A percentile compares a stretch with the other conserved stretches of the same genome.
Conservation (phyloP, 805 yeast species). For the Metschnikowia santaceciliae region DNA sequence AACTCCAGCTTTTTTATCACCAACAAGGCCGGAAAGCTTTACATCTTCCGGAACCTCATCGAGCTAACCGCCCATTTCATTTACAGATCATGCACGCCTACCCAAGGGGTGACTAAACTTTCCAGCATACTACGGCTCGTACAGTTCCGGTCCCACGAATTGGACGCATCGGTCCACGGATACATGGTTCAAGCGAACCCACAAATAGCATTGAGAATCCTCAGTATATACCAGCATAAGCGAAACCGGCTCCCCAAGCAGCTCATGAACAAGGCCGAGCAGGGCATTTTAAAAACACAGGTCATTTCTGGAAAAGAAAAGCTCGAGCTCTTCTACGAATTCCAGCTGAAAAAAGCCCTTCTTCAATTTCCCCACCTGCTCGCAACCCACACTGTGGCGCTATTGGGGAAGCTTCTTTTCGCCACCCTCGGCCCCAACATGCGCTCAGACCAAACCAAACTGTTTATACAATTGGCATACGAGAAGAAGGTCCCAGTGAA, state of each 20-base stretch:
- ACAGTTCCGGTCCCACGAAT: constrained; percentile 11
- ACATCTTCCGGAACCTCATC: constrained; percentile 19
- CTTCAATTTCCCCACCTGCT: constrained; percentile 19
- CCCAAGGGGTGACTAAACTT: constrained; percentile 18
- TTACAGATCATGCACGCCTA: constrained; percentile 7
- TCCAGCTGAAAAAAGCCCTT: constrained; percentile 15
- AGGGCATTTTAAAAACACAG: constrained; percentile 26
- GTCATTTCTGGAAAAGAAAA: constrained; percentile 16
- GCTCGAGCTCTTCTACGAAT: constrained; percentile 18
- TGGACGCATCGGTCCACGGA: constrained; percentile 21
- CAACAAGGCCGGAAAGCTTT: constrained; percentile 15
- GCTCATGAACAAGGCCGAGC: constrained; percentile 21
- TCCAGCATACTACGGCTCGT: constrained; percentile 19
- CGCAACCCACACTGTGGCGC: constrained; percentile 8
- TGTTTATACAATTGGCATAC: constrained; percentile 6
- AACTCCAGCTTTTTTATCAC: constrained; percentile 1
- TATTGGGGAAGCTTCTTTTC: constrained; percentile 13
- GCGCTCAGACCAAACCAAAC: constrained; percentile 15
- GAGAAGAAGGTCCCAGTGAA: constrained; percentile 8
- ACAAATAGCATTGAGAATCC: constrained; percentile 20
- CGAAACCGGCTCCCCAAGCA: constrained; percentile 19
- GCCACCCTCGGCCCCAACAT: constrained; percentile 10
- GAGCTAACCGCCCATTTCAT: constrained; percentile 21
- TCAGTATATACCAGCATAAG: constrained; percentile 19
- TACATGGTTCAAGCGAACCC: constrained; percentile 28